phyloP scores from a whole-genome alignment of 2,329 filamentous ascomycete species.

The Fusarium chaquense region DNA sequence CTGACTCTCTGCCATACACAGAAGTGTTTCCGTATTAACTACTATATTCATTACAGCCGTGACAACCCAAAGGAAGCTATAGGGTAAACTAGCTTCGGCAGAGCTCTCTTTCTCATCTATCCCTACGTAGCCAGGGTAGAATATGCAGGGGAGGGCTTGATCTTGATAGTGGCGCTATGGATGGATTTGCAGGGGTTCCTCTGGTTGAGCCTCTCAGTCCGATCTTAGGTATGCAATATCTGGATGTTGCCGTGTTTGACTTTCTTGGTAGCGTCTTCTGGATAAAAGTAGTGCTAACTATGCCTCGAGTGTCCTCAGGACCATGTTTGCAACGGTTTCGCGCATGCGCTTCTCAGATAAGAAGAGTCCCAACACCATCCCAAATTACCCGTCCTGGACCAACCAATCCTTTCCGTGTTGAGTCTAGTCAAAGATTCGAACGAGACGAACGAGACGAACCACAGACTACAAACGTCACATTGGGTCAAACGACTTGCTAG shows the following conservation, averaged over 20 bases:
- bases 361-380: too few species aligned
- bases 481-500: conserved; percentile 19
- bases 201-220: not conserved
- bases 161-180: conserved; percentile 27
- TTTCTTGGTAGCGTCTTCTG: not conserved
- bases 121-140: too few species aligned
- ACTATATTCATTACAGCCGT: not conserved
- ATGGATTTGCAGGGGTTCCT: conserved; percentile 12
- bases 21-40: too few species aligned
- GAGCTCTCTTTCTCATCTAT: not conserved
- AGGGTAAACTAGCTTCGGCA: not conserved
- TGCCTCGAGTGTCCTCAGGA: too few species aligned
- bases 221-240: not conserved
- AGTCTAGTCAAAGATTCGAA: conserved; percentile 7
- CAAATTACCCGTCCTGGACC: not conserved
- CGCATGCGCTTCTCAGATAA: not conserved
- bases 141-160: conserved; percentile 24
- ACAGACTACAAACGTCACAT: conserved; percentile 4
- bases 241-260: not conserved
- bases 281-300: not conserved
- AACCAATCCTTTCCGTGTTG: conserved; percentile 1
- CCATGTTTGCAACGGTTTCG: not conserved
- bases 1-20: too few species aligned
- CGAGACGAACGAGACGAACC: conserved; percentile 24
- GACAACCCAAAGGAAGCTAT: not conserved